phyloP scores from a whole-genome alignment of 73 alveolate species.

The Symbiodinium natans region DNA sequence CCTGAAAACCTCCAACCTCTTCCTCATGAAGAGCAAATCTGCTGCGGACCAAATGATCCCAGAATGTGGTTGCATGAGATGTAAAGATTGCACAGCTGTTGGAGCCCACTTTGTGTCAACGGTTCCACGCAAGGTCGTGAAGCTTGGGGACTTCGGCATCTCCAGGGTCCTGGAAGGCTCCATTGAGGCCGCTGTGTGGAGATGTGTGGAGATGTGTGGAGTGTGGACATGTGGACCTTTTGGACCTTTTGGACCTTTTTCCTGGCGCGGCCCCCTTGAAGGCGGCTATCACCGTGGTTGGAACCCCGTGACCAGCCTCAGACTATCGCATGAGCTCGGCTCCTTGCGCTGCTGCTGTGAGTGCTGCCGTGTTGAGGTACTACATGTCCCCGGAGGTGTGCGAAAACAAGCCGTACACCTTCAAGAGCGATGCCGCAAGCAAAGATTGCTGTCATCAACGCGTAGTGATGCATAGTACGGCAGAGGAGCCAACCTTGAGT shows the following conservation, averaged over 20 bases:
- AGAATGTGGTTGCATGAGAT: background rate
- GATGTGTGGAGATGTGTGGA: background rate
- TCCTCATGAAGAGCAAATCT: slow-evolving; percentile 95
- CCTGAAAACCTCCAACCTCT: slow-evolving; percentile 98
- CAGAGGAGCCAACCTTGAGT: no score
- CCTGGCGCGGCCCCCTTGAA: no score
- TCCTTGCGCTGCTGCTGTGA: background rate
- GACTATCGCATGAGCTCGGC: background rate
- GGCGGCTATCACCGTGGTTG: slow-evolving; percentile 96
- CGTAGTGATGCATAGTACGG: background rate
- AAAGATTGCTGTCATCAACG: slow-evolving; percentile 89
- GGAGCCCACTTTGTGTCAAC: no score
- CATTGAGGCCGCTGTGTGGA: slow-evolving; percentile 42
- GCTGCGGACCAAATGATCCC: background rate
- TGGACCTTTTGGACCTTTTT: no score
- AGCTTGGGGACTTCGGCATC: slow-evolving; percentile 97
- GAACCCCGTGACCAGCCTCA: slow-evolving; percentile 95
- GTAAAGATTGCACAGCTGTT: background rate
- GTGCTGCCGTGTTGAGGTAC: slow-evolving; percentile 15
- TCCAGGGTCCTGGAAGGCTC: slow-evolving; percentile 95
- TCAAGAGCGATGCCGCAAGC: slow-evolving; percentile 95
- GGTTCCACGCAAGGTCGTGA: slow-evolving; percentile 77
- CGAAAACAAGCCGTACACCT: slow-evolving; percentile 96
- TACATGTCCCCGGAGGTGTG: slow-evolving; percentile 95
- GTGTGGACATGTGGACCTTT: background rate